phyloP scores from a whole-genome alignment of 148 eudicot genomes.

The Simmondsia chinensis region DNA sequence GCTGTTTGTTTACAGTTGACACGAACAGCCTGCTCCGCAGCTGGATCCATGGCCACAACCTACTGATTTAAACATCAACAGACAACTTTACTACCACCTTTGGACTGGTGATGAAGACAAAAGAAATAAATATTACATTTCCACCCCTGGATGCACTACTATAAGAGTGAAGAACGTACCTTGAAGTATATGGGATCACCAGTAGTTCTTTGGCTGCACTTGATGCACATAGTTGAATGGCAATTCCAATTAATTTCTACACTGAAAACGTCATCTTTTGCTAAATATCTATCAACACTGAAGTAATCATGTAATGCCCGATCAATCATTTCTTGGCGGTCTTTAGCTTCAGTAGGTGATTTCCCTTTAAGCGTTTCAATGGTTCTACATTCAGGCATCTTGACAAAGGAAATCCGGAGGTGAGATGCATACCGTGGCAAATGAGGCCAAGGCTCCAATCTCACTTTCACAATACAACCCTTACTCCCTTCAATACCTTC shows the following conservation, averaged over 20 bases:
- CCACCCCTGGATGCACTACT: too few relatives aligned
- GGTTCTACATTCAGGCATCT: constrained; percentile 80
- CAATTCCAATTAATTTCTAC: constrained; percentile 78
- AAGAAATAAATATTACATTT: too few relatives aligned
- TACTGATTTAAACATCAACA: constrained; percentile 27
- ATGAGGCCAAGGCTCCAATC: constrained; percentile 55
- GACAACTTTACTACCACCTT: too few relatives aligned
- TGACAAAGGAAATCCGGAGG: constrained; percentile 76
- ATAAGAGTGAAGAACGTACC: constrained; percentile 34
- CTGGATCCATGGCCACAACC: constrained; percentile 88
- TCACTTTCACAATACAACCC: constrained; percentile 28
- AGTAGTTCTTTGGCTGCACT: constrained; percentile 45
- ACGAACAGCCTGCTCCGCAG: constrained; percentile 56
- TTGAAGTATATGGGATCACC: constrained; percentile 63
- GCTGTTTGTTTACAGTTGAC: constrained; percentile 70
- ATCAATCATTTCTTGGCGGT: constrained; percentile 87
- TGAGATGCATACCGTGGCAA: constrained; percentile 80
- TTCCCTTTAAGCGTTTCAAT: constrained; percentile 67
- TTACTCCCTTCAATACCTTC: constrained; percentile 18
- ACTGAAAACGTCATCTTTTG: constrained; percentile 71
- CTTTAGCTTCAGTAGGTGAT: constrained; percentile 69
- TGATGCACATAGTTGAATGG: constrained; percentile 59
- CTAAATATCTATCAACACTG: constrained; percentile 66
- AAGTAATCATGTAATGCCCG: constrained; percentile 70
- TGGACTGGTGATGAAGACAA: too few relatives aligned